Evolutionary conservation across 192 early-diverging fungal genomes (phyloP), one percentile per base, ranked within the genome.

Genomic region (Rhizophagus prolifer): DNA sequence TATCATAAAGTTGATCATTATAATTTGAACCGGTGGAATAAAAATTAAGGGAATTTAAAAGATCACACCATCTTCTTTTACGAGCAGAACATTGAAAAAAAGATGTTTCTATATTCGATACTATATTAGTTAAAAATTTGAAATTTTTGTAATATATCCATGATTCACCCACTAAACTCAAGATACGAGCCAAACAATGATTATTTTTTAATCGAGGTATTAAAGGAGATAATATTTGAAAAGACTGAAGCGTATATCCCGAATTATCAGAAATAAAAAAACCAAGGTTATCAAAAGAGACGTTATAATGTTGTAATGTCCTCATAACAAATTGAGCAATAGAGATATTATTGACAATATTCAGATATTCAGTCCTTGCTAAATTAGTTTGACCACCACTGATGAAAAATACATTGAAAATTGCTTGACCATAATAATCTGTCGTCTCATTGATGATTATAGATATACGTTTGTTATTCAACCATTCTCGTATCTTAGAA

Each of bases 221-320:
- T 70, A 70, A 54, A 70, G 25, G 44, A 26, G 69, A 70, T 28
- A 70, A 26, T 26, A 31, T 9, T 26, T 50, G 19, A 70, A 70
- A 70, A 14, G 47, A 23, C 14, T 54, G 54, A 28, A 47, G 1
- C 26, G 47, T 70, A 70, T 70, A 70, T 21, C 2, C 9, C 2
- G 23, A 46, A 70, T 50, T 70, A 54, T 70, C 28, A 26, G 41
- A 21, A 70, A 70, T 70, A 50, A 70, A 70, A 54, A 70, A 47
- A 30, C 4, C 50, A 30, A 47, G 2, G 16, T 50, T 70, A 28
- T 70, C 26, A 70, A n/a, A 54, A 28, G 26, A 28, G 25, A 70
- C 50, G 30, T 70, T 70, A 70, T 70, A 70, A 28, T 6, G 58
- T 3, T 67, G 14, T 25, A 70, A 1, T 25, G 47, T 47, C 7